Conservation (phyloP, 768 basidiomycete species). For the Hemileccinum impolitum region DNA sequence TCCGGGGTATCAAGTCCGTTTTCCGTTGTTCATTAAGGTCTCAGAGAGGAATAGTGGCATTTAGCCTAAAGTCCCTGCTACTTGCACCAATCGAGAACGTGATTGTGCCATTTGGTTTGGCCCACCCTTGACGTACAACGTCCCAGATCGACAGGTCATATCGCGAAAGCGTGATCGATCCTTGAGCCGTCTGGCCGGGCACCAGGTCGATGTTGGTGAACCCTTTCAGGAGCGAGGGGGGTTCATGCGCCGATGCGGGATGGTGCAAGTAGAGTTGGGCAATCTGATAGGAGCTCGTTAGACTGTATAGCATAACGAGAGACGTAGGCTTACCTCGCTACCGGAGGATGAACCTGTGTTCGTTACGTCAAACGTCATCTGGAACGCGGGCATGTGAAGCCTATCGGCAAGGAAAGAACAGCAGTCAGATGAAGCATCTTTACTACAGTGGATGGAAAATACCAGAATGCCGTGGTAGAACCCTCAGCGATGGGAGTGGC, state of each 20-base stretch:
- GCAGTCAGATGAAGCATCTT: background rate
- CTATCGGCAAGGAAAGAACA: conserved; percentile 20
- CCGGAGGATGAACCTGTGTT: conserved; percentile 65
- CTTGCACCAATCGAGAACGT: conserved; percentile 65
- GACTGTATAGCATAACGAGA: background rate
- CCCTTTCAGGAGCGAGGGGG: conserved; percentile 67
- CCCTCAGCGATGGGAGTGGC: conserved; percentile 54
- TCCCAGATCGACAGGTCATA: conserved; percentile 81
- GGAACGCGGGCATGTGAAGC: conserved; percentile 64
- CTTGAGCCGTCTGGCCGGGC: conserved; percentile 44
- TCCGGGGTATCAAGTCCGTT: background rate
- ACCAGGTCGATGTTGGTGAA: conserved; percentile 57
- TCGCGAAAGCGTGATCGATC: conserved; percentile 58
- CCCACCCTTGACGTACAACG: conserved; percentile 69
- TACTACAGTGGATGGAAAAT: background rate
- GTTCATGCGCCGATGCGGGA: conserved; percentile 60
- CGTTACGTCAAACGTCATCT: conserved; percentile 58
- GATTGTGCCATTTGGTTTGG: conserved; percentile 60
- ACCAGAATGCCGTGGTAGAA: conserved; percentile 62
- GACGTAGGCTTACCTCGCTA: conserved; percentile 49
- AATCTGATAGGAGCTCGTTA: conserved; percentile 37
- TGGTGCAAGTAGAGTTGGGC: conserved; percentile 76
- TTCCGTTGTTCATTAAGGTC: background rate
- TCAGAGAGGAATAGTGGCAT: conserved; percentile 35
- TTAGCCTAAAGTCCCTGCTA: conserved; percentile 57